Evolutionary conservation across 2,329 filamentous ascomycete genomes (phyloP), one percentile per base, ranked within the genome.

Genomic region (Penicillium rolfsii): DNA sequence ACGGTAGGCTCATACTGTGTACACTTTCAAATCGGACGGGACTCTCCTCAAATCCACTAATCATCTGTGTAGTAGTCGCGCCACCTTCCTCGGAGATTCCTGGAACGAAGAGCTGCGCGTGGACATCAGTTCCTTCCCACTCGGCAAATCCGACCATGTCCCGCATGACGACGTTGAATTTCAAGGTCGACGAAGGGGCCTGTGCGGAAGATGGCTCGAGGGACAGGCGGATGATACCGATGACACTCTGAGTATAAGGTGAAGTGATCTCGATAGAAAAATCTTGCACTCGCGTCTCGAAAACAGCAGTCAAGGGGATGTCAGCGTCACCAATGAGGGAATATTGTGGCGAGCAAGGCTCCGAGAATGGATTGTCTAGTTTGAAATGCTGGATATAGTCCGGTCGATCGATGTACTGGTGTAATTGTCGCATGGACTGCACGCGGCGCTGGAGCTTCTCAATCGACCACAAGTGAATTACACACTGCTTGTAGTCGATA

Each of bases 121-220:
- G 95, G 30, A 99, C 93, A 67, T 97, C 90, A 0, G 91, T 96
- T 14, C 95, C 95, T 80, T 99, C 95, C 64, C 94, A 87, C 78
- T 99, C 95, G 0, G 95, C 90, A 69, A 99, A 99, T 1, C 95
- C 95, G 38, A 95, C 81, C 79, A 99, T 86, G 73, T 98, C 93
- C 72, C 96, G 93, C 91, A 99, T 97, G 35, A 98, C 93, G 5
- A 98, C 93, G 71, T 98, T 99, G 80, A 99, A 99, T 74, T 98
- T 99, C 60, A 98, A 81, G 2, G 91, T 97, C 60, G 91, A 95
- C 12, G 91, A 91, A 14, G 95, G 95, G 4, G 93, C 94, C 70
- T 96, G 89, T 2, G 94, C 93, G 52, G 92, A 94, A 0, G 94
- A 98, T 14, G 95, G 95, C 73, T 99, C 95, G 6, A 99, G 81